Conservation (phyloP, 1,139 yeast species). For the Citeromyces hawaiiensis region DNA sequence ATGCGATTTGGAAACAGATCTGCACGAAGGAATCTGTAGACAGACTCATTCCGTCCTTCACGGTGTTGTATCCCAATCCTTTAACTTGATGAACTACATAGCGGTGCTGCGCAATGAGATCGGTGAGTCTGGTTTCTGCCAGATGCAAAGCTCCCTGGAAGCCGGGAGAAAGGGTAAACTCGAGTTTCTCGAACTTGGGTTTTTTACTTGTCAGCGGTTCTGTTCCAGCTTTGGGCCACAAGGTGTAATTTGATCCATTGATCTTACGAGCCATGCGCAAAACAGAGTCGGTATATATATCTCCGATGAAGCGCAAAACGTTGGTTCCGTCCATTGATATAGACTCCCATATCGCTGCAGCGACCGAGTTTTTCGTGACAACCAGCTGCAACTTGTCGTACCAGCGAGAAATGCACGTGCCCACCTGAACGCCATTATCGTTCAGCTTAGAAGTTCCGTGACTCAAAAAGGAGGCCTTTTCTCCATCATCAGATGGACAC, state of each 20-base stretch:
- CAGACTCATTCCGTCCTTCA: constrained; percentile 36
- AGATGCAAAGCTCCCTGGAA: constrained; percentile 38
- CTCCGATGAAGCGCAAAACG: constrained; percentile 59
- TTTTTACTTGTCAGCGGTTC: constrained; percentile 24
- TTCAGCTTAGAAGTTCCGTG: constrained; percentile 54
- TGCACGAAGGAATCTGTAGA: constrained; percentile 60
- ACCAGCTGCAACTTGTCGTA: constrained; percentile 64
- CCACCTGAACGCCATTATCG: constrained; percentile 46
- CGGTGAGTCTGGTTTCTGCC: constrained; percentile 67
- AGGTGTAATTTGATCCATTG: constrained; percentile 57
- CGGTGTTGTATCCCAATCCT: constrained; percentile 27
- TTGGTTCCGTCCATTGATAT: constrained; percentile 73
- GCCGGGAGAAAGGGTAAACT: constrained; percentile 36
- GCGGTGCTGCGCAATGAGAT: constrained; percentile 60
- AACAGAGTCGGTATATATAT: constrained; percentile 63
- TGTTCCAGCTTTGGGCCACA: constrained; percentile 31
- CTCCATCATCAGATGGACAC: constrained; percentile 36
- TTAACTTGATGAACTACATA: constrained; percentile 22
- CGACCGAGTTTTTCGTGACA: constrained; percentile 56
- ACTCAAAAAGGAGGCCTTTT: constrained; percentile 35
- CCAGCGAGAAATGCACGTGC: constrained; percentile 71
- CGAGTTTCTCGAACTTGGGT: constrained; percentile 28
- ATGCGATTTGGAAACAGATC: constrained; percentile 53
- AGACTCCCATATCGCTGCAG: constrained; percentile 68
- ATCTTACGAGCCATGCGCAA: constrained; percentile 58